phyloP scores from a whole-genome alignment of 2,329 filamentous ascomycete genomes.

The Beauveria scarabaeidicola region DNA sequence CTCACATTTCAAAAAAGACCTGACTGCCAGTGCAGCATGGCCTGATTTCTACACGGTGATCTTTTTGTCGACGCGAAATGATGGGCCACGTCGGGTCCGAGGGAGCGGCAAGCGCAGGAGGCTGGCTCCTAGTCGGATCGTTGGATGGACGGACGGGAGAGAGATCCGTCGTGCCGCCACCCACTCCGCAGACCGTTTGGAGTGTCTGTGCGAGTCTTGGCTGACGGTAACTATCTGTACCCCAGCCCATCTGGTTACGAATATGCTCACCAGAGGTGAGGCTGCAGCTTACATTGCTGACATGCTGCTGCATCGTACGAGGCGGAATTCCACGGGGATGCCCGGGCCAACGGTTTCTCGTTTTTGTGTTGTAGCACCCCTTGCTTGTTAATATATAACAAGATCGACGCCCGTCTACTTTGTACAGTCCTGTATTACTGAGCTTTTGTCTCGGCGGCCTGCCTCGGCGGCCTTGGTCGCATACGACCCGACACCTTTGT shows the following conservation, averaged over 20 bases:
- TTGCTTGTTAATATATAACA: too few relatives aligned
- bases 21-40: not conserved
- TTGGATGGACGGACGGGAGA: not conserved
- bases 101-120: not conserved
- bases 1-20: not conserved
- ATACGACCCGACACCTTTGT: not conserved
- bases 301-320: not conserved
- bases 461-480: not conserved
- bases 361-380: too few relatives aligned
- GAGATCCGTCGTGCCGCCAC: not conserved
- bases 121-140: not conserved
- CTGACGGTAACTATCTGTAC: not conserved
- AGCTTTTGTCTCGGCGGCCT: not conserved
- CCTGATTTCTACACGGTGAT: not conserved
- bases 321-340: not conserved
- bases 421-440: not conserved
- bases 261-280: too few relatives aligned
- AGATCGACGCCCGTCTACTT: not conserved
- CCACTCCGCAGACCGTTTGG: not conserved
- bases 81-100: not conserved
- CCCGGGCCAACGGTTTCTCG: too few relatives aligned
- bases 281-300: too few relatives aligned
- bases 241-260: too few relatives aligned
- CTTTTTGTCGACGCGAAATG: not conserved
- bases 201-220: not conserved